phyloP scores from a whole-genome alignment of 2,329 filamentous ascomycete species.

The Hypomyces perniciosus region DNA sequence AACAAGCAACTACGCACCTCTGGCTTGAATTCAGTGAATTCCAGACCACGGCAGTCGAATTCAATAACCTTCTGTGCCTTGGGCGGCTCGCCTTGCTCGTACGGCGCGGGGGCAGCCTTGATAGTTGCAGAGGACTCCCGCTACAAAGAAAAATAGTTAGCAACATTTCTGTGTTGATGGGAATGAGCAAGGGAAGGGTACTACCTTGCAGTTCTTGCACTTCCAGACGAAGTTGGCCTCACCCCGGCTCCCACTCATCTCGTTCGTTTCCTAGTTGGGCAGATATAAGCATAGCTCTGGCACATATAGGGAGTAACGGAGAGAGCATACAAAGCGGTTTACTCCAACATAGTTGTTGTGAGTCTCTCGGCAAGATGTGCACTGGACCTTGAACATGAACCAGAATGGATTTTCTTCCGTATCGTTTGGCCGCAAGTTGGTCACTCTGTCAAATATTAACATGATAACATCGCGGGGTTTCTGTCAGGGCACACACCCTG shows the following conservation, averaged over 20 bases:
- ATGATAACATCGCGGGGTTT: conserved; percentile 5
- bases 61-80: conserved; percentile 76
- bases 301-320: not conserved
- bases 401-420: conserved; percentile 78
- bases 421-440: conserved; percentile 79
- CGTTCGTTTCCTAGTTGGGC: conserved; percentile 68
- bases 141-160: conserved; percentile 34
- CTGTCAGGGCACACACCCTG: conserved; percentile 47
- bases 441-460: conserved; percentile 57
- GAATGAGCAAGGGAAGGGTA: not conserved
- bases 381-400: conserved; percentile 98
- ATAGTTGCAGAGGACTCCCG: conserved; percentile 83
- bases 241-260: conserved; percentile 86
- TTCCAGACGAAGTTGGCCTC: conserved; percentile 99
- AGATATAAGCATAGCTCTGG: conserved; percentile 11
- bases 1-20: conserved; percentile 52
- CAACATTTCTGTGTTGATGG: not conserved
- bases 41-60: conserved; percentile 89
- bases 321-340: conserved; percentile 70
- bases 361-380: conserved; percentile 90
- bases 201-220: conserved; percentile 95
- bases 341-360: conserved; percentile 83
- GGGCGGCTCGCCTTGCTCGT: conserved; percentile 64
- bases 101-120: conserved; percentile 64
- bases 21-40: conserved; percentile 84